Evolutionary conservation across 2,329 filamentous ascomycete genomes (phyloP).

Genomic region (Diaporthe aspalathi): DNA sequence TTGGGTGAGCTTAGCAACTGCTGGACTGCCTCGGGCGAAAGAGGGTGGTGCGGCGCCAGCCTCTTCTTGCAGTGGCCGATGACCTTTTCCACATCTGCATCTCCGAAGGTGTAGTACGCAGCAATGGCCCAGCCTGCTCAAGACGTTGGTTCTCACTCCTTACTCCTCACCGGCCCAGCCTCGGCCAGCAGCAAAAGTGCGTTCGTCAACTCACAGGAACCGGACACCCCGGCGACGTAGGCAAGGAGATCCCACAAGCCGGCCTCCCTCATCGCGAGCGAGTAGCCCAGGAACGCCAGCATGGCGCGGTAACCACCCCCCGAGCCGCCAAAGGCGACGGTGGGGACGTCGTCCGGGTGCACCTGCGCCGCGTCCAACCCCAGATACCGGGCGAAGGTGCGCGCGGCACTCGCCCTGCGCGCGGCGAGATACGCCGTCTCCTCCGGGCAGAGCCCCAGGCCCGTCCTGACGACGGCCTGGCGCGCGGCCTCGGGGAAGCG

Average conservation of each 20-base stretch:
- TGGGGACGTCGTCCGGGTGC: constrained; percentile 14
- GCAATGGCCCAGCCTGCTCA: constrained; percentile 32
- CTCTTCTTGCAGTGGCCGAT: constrained; percentile 33
- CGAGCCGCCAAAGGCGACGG: constrained; percentile 24
- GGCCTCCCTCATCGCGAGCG: constrained; percentile 28
- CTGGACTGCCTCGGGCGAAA: constrained; percentile 31
- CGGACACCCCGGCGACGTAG: constrained; percentile 31
- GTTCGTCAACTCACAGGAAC: constrained; percentile 29
- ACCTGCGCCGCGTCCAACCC: constrained; percentile 11
- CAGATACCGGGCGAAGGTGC: constrained; percentile 13
- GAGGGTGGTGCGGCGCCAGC: constrained; percentile 30
- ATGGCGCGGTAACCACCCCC: constrained; percentile 32
- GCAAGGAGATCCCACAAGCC: constrained; percentile 31
- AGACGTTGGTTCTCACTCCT: neutral
- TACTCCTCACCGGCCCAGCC: too few relatives aligned
- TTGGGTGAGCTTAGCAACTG: constrained; percentile 21
- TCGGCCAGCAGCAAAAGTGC: neutral
- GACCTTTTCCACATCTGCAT: constrained; percentile 17
- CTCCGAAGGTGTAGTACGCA: constrained; percentile 33
- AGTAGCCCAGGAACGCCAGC: constrained; percentile 32
- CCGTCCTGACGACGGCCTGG: constrained; percentile 4
- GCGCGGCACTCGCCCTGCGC: neutral
- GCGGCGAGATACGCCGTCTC: constrained; percentile 17
- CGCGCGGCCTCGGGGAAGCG: constrained; percentile 12
- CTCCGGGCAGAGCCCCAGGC: constrained; percentile 8